These are phyloP conservation scores for Reutealis trisperma DNA, from an alignment of 345 rosid species.

Conservation along the genomic window DNA sequence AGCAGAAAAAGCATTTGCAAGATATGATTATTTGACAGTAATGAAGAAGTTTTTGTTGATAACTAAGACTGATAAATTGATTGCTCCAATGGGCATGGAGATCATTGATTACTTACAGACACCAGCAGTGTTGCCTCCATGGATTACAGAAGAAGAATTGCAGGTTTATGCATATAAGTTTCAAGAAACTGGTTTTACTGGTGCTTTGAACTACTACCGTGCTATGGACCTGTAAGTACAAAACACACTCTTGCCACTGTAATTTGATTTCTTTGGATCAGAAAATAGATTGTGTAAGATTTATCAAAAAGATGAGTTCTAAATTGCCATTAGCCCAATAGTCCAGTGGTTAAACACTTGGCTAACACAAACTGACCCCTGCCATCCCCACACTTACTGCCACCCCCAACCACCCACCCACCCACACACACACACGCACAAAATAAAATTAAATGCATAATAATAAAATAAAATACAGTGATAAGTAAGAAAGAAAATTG, in stretches of 20 bases:
- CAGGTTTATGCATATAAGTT: slow-evolving; percentile 68
- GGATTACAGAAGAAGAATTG: slow-evolving; percentile 69
- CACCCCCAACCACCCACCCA: no score
- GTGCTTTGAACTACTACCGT: slow-evolving; percentile 60
- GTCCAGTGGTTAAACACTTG: no score
- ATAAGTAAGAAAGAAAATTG: no score
- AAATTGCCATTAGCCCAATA: no score
- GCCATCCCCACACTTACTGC: no score
- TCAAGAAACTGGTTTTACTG: slow-evolving; percentile 64
- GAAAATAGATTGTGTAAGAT: no score
- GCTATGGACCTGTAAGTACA: slow-evolving; percentile 56
- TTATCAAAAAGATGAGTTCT: no score
- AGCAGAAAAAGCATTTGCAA: slow-evolving; percentile 67
- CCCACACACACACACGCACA: no score
- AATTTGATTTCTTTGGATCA: not conserved
- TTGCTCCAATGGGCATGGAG: slow-evolving; percentile 65
- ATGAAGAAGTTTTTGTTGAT: slow-evolving; percentile 68
- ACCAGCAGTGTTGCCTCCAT: slow-evolving; percentile 48
- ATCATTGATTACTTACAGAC: slow-evolving; percentile 57
- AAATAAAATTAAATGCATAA: no score
- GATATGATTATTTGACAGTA: slow-evolving; percentile 55
- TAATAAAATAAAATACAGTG: no score
- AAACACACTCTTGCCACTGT: no score
- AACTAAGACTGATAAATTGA: slow-evolving; percentile 44
- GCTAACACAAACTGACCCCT: no score